Percentiles rank a stretch among this genome's conserved stretches.
phyloP scores from a whole-genome alignment of 176 grass and related monocot species.

The Eragrostis curvula region DNA sequence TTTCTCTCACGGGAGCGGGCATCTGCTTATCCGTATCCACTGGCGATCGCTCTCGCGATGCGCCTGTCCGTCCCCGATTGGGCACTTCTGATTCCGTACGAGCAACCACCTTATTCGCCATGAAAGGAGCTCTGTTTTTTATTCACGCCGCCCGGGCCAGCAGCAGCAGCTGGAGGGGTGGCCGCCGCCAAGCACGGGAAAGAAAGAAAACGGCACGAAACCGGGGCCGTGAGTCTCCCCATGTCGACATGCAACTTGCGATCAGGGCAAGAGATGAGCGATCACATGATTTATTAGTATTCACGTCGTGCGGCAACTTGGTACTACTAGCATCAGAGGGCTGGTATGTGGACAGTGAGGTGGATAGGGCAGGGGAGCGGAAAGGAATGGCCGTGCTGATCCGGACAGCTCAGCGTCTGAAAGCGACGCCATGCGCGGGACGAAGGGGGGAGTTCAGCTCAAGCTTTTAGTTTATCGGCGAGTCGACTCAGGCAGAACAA shows the following conservation, averaged over 20 bases:
- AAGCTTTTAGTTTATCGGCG: neutral
- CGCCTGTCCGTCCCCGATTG: slow-evolving; percentile 13
- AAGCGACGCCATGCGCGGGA: neutral
- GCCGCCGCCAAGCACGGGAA: neutral
- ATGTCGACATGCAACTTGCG: neutral
- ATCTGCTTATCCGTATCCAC: slow-evolving; percentile 8
- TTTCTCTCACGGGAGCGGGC: neutral
- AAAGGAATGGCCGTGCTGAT: slow-evolving; percentile 44
- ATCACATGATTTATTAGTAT: neutral
- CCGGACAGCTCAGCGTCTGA: slow-evolving; percentile 50
- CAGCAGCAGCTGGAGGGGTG: neutral
- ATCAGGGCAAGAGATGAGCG: neutral
- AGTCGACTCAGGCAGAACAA: neutral
- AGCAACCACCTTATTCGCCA: neutral
- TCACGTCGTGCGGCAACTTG: neutral
- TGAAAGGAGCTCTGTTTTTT: neutral
- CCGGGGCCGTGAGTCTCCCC: neutral
- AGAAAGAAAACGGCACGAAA: too few species aligned
- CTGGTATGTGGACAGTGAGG: neutral
- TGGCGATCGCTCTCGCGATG: neutral
- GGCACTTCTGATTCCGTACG: neutral
- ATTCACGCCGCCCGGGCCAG: neutral
- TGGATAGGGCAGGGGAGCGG: neutral
- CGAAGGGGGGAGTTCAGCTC: neutral
- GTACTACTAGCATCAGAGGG: neutral